Evolutionary conservation across 768 basidiomycete genomes (phyloP), one percentile per base, ranked within the genome.

Genomic region (Termitomyces sp.): DNA sequence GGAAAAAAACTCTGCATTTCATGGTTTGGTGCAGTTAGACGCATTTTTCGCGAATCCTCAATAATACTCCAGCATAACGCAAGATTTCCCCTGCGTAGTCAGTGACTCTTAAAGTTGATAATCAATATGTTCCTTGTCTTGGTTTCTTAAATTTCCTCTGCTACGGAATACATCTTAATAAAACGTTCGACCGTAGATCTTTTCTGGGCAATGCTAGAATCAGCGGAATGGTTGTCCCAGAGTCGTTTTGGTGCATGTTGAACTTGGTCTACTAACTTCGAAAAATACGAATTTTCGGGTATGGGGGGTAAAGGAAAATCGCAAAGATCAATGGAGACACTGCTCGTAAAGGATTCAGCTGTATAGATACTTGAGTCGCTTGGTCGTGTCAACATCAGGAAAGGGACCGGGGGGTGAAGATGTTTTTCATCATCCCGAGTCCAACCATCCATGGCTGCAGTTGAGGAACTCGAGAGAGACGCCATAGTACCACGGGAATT

Each of bases 271-370:
- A 64, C 56, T 58, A 67, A 59, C 48, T 62, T 66, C 18, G 57
- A 51, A 38, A 61, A 64, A 49, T 63, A 63, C 28, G 63, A 52
- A 4, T 60, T 61, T 28, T 68, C 47, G 33, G 63, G 63, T 38
- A 59, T 55, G 28, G 78, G 81, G 1, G 80, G 80, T 2, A 73
- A 64, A 16, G 81, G 81, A 66, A 83, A 82, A 52, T 79, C 75
- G 62, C 74, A 71, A 50, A 83, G 68, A 60, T 79, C 71, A 23
- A 81, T 67, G 0, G 75, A 75, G n/a, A 68, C 60, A 44, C 71
- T 76, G 62, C 76, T 81, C 5, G 71, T 66, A 30, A 66, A 72
- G n/a, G 72, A 77, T 30, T 61, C 69, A 14, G 77, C 55, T 28
- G 73, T 74, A 16, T 62, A 58, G 12, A 74, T 60, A 53, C 69